Evolutionary conservation across 2,329 filamentous ascomycete genomes (phyloP), one percentile per base, ranked within the genome.

Genomic region (Monilinia polystroma): DNA sequence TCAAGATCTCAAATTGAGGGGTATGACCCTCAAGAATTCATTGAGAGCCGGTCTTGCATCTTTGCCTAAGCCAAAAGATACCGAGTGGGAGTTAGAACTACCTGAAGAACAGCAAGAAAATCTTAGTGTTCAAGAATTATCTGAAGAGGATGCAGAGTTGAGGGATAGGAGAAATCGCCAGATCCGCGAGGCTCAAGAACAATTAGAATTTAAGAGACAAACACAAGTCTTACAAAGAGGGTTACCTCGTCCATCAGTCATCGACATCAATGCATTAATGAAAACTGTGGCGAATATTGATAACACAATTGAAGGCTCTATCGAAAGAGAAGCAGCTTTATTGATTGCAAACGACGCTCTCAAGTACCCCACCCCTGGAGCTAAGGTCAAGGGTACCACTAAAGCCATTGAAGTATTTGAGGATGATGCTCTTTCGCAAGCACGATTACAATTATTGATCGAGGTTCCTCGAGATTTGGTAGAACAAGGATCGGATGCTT

Each of bases 21-120:
- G 96, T 69, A 81, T 89, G 68, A 87, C 88, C 7, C 78, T 88
- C 71, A 88, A 88, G 54, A 84, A 86, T 68, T 86, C 89, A 70
- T 81, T 99, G 8, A 87, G 87, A 68, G 83, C 85, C 62, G 86
- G 90, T 53, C 85, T 99, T n/a, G 85, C 92, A 5, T 87, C 91
- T 29, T 83, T 99, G 20, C 95, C 95, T 0, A 96, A 91, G 75
- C 95, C 95, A 0, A 97, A 96, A 75, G 92, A 97, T 75, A 90
- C 87, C 0, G 93, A 97, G 71, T 98, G 92, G 90, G 95, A 98
- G 72, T 86, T 98, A 56, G 94, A 97, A 76, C 80, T 96, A 45
- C 94, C 94, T 0, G 92, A 96, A 52, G 93, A 97, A 70, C 84
- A 90, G 70, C 81, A 85, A 69, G 91, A 95, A 72, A 74, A 80